Percentiles rank a stretch among this genome's conserved stretches.
These are phyloP conservation scores for Paramecium octaurelia DNA, from an alignment of 73 alveolate species.

Conservation along the genomic window DNA sequence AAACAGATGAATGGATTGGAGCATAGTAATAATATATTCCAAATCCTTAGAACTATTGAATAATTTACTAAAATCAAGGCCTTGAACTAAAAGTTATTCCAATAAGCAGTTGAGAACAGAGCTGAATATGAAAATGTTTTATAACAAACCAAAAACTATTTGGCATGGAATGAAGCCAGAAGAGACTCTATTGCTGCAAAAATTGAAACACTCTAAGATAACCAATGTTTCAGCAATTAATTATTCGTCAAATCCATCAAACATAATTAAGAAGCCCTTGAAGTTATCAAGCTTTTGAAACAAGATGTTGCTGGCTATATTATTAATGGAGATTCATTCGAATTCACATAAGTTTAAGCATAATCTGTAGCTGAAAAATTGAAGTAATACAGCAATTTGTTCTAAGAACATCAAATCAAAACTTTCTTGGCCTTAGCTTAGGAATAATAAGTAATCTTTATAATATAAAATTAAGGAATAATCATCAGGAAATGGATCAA, in stretches of 20 bases:
- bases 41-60: not conserved
- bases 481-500: not conserved
- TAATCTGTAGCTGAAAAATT: slow-evolving; percentile 16
- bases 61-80: not conserved
- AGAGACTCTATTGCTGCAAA: not conserved
- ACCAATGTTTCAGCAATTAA: slow-evolving; percentile 13
- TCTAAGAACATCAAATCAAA: slow-evolving; percentile 40
- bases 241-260: slow-evolving; percentile 29
- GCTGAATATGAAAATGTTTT: not conserved
- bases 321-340: slow-evolving; percentile 18
- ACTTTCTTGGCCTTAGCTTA: not conserved
- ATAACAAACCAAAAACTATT: not conserved
- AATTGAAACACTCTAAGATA: slow-evolving; percentile 23
- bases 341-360: not conserved
- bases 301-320: slow-evolving; percentile 32
- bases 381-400: not conserved
- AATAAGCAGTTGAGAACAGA: not conserved
- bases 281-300: slow-evolving; percentile 33
- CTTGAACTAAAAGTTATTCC: not conserved
- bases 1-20: slow-evolving; percentile 24
- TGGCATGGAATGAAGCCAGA: slow-evolving; percentile 46
- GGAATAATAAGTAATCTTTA: not conserved
- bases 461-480: not conserved
- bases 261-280: slow-evolving; percentile 17
- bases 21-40: not conserved